Base-by-base conservation (phyloP, 202 grass and related monocot genomes). In the Schoenoplectus triqueter region DNA sequence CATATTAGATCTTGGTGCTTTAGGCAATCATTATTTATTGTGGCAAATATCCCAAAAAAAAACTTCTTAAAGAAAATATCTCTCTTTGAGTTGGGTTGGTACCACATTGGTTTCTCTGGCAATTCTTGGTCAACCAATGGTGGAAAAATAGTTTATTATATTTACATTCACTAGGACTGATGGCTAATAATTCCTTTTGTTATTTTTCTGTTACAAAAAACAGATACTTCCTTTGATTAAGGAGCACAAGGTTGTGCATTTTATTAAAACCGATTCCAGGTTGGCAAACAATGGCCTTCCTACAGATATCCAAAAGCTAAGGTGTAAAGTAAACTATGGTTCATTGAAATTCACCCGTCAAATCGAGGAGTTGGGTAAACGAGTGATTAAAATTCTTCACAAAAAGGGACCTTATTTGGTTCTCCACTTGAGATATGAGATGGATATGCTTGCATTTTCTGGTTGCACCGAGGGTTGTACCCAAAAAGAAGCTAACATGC, bases 361-460 rank as follows among this genome's bases (percentile, higher is more conserved):
- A 87, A 99, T 99, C 73, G 91, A 99, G 85, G 91, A 96, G 83
- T 89, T 99, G 60, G 96, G 96, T 9, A 92, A 86, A 60, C 75
- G 76, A 63, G 92, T 96, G 67, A 92, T 96, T 54, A 92, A 75
- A 88, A 96, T 96, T 66, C 91, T 99, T 66, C 90, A 80, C 6
- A 81, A 91, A 87, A 91, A 92, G 79, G 96, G 96, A 0, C 96
- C 96, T 81, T 99, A 94, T 85, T 88, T 99, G 79, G 96, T 99
- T 65, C 96, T 99, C 82, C 96, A 99, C 85, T 86, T 99, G 73
- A 93, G 96, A 46, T 99, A 96, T 78, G 96, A 99, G 92, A 99
- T 96, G 86, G 96, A 99, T 88, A 99, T 99, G 96, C 80, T 99
- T 67, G 96, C 96, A 52, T 99, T 99, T 79, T 99, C 96, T 74